These are phyloP conservation scores for Syncephalis plumigaleata DNA, from an alignment of 371 early-diverging fungal genomes.

Conservation along the genomic window DNA sequence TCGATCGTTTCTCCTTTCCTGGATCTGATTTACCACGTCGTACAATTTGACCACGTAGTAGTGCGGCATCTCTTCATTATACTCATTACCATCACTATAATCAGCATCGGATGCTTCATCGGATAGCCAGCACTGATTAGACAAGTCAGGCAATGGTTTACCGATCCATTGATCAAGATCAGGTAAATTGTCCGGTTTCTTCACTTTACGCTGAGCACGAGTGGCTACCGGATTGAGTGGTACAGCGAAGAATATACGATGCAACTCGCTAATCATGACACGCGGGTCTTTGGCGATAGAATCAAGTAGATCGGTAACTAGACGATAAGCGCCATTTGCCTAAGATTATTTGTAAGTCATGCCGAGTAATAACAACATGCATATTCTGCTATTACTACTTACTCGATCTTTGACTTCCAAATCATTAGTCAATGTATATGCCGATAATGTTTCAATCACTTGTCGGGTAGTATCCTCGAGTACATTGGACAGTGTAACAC, in stretches of 20 bases:
- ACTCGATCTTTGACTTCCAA: conserved; percentile 76
- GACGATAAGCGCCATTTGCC: too few species aligned
- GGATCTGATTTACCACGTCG: not conserved
- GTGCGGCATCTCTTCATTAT: conserved; percentile 10
- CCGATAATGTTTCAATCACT: not conserved
- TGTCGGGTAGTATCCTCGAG: not conserved
- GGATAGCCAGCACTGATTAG: conserved; percentile 10
- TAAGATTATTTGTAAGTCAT: conserved; percentile 5
- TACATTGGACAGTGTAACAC: not conserved
- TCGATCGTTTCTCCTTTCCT: conserved; percentile 6
- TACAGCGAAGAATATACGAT: conserved; percentile 47
- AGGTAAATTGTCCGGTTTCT: conserved; percentile 69
- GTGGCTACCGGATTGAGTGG: conserved; percentile 86
- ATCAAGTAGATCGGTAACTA: too few species aligned
- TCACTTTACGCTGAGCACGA: conserved; percentile 80
- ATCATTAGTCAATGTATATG: conserved; percentile 29
- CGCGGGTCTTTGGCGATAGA: too few species aligned
- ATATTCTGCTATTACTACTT: conserved; percentile 8
- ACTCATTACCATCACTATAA: conserved; percentile 16
- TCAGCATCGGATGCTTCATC: conserved; percentile 12
- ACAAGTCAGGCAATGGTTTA: conserved; percentile 46
- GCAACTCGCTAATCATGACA: conserved; percentile 16
- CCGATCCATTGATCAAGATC: conserved; percentile 72
- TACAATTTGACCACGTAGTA: conserved; percentile 16
- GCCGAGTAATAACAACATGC: conserved; percentile 16